phyloP scores from a whole-genome alignment of 2,329 filamentous ascomycete species.

The Nemania bipapillata region DNA sequence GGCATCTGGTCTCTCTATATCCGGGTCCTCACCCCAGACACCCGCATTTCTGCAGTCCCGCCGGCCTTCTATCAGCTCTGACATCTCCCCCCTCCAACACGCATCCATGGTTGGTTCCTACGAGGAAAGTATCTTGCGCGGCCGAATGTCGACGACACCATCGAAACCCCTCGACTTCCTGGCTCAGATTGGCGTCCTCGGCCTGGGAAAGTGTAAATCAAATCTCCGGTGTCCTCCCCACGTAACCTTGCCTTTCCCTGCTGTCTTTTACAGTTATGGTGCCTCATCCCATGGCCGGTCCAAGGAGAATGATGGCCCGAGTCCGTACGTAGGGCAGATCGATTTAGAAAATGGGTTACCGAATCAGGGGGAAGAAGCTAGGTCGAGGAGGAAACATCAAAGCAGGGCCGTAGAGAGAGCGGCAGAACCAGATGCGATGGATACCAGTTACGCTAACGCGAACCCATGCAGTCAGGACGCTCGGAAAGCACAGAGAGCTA shows the following conservation, averaged over 20 bases:
- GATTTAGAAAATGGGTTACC: conserved; percentile 85
- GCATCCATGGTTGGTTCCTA: conserved; percentile 98
- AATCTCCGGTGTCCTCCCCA: conserved; percentile 88
- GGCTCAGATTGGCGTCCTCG: conserved; percentile 93
- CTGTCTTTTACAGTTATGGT: conserved; percentile 94
- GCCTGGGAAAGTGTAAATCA: conserved; percentile 86
- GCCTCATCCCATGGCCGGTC: conserved; percentile 71
- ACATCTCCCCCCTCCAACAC: conserved; percentile 81
- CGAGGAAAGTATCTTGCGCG: conserved; percentile 93
- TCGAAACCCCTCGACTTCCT: conserved; percentile 93
- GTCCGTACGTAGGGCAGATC: conserved; percentile 93
- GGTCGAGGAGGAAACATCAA: conserved; percentile 62
- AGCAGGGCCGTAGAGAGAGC: conserved; percentile 56
- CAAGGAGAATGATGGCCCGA: conserved; percentile 83
- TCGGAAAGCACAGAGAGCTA: conserved; percentile 53
- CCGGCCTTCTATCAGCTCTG: conserved; percentile 76
- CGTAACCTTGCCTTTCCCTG: conserved; percentile 88
- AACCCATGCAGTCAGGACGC: conserved; percentile 50
- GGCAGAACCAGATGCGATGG: conserved; percentile 47
- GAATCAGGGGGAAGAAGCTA: conserved; percentile 60
- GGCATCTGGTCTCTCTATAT: conserved; percentile 59
- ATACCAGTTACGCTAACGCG: conserved; percentile 36
- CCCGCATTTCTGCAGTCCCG: conserved; percentile 66
- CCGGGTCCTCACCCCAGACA: conserved; percentile 61
- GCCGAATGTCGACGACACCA: conserved; percentile 95